A percentile compares a stretch with the other conserved stretches of the same genome.
These are phyloP conservation scores for Erythrobasidium yunnanense DNA, from an alignment of 768 basidiomycete species.

Conservation along the genomic window DNA sequence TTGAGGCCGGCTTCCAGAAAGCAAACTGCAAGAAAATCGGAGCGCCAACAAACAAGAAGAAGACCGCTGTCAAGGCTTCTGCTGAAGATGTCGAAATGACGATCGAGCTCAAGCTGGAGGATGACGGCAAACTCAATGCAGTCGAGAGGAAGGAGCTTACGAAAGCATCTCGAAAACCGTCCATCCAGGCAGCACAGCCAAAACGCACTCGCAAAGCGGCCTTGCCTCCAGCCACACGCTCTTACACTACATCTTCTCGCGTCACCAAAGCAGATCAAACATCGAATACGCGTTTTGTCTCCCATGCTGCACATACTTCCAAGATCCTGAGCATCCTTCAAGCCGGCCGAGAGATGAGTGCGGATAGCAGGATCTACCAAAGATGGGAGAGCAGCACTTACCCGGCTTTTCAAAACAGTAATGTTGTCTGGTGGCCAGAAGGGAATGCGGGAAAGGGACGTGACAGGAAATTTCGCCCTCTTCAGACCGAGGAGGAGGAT, in stretches of 20 bases:
- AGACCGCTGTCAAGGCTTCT: neutral
- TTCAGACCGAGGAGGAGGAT: neutral
- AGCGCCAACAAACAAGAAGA: neutral
- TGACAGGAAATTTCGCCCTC: slow-evolving; percentile 1
- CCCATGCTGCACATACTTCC: neutral
- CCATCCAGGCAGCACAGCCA: neutral
- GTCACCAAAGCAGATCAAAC: neutral
- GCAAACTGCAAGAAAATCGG: slow-evolving; percentile 9
- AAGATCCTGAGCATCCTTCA: neutral
- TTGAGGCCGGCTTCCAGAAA: slow-evolving; percentile 17
- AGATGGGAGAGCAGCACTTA: slow-evolving; percentile 8
- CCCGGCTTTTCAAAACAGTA: neutral
- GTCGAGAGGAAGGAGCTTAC: neutral
- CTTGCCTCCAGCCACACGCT: neutral
- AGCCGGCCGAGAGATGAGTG: slow-evolving; percentile 1
- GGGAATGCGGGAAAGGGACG: neutral
- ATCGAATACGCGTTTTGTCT: neutral
- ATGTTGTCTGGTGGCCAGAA: slow-evolving; percentile 8
- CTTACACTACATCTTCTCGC: no score
- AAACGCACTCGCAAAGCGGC: neutral
- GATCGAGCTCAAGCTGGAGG: neutral
- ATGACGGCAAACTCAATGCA: neutral
- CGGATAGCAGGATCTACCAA: neutral
- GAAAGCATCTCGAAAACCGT: neutral
- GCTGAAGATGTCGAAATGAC: neutral